Percentiles rank a stretch among this genome's conserved stretches.
These are phyloP conservation scores for Rhodotorula glutinis DNA, from an alignment of 1,284 basidiomycete genomes.

Conservation along the genomic window DNA sequence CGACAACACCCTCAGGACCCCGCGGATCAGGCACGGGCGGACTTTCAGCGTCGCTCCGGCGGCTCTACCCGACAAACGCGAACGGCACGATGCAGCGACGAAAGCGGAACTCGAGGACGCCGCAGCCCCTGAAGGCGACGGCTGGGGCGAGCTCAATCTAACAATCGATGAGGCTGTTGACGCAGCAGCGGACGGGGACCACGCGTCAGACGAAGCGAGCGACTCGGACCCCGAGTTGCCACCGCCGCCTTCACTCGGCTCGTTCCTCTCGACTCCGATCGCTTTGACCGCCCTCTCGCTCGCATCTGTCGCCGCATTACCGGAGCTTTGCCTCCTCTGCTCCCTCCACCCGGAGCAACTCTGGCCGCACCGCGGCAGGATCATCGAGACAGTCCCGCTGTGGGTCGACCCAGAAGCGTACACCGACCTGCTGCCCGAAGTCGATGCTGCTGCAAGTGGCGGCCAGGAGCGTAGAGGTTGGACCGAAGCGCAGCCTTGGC, in stretches of 20 bases:
- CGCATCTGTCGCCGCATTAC: constrained; percentile 62
- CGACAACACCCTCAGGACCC: not conserved
- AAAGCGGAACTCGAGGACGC: not conserved
- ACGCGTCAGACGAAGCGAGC: constrained; percentile 2
- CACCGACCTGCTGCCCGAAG: constrained; percentile 62
- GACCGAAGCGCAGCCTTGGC: constrained; percentile 54
- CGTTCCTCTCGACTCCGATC: constrained; percentile 64
- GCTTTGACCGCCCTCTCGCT: constrained; percentile 61
- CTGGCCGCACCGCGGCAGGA: constrained; percentile 65
- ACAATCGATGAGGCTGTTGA: not conserved
- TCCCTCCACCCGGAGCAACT: constrained; percentile 59
- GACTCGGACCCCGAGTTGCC: not conserved
- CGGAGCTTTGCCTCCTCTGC: constrained; percentile 60
- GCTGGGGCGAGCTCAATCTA: constrained; percentile 28
- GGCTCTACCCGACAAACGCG: not conserved
- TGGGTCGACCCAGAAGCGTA: constrained; percentile 64
- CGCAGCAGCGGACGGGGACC: not conserved
- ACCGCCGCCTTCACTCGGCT: constrained; percentile 57
- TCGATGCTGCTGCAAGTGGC: constrained; percentile 47
- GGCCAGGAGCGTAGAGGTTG: not conserved
- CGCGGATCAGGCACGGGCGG: not conserved
- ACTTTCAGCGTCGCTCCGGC: not conserved
- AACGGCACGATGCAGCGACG: not conserved
- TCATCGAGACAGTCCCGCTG: constrained; percentile 70
- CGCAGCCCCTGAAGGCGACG: constrained; percentile 8